Evolutionary conservation across 2,329 filamentous ascomycete species (phyloP), one percentile per base, ranked within the genome.

Genomic region (Metarhizium anisopliae): DNA sequence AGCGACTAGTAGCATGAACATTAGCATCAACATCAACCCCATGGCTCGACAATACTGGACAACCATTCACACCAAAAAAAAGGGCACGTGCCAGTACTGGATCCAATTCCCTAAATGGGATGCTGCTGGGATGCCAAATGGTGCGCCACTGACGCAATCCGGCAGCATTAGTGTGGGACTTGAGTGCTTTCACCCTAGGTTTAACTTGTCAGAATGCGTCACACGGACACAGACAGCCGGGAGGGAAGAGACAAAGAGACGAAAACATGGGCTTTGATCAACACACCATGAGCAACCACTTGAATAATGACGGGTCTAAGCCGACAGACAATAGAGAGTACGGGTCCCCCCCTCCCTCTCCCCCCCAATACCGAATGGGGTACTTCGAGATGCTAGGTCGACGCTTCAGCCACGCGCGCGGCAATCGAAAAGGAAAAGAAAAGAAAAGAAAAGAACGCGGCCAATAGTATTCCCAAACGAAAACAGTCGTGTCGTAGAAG

Each of bases 101-200:
- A 16, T 50, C 53, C 62, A 59, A 54, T 60, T 63, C 61, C 64
- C 63, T 59, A 65, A 59, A 59, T 55, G 62, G 59, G 66, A 66
- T 66, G 59, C 58, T 61, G 65, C 62, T 58, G 58, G 64, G 60
- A 67, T 65, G 59, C 62, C 59, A 57, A 59, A 64, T 66, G 64
- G 62, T 58, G 56, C 59, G 59, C 59, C 64, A 57, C 61, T 63
- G 66, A 67, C 66, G 66, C 66, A 59, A 59, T 58, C 32, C 13
- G 18, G 32, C 50, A 18, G 20, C 25, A 14, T n/a, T 49, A 30
- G 45, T 30, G 25, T 16, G n/a, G 6, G 8, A 16, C 7, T 20
- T 7, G 42, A 18, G 8, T 45, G 38, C 38, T 16, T 25, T 40
- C 38, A 13, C 38, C 38, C 13, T 7, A 11, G 8, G 6, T 40